phyloP scores from a whole-genome alignment of 306 rosid species.

The Datisca glomerata region DNA sequence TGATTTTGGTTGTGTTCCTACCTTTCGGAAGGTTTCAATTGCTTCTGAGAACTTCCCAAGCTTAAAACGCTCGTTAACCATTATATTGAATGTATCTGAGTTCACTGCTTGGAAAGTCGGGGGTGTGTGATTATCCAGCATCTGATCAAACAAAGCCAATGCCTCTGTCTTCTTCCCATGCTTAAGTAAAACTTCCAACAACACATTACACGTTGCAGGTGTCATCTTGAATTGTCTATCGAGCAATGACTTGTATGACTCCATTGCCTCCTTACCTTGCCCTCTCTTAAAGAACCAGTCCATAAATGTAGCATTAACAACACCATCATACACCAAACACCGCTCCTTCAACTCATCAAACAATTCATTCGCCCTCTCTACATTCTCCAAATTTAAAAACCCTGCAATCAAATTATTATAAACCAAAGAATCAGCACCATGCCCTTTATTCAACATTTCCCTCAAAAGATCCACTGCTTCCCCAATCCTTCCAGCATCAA shows the following conservation, averaged over 20 bases:
- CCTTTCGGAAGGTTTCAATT: slow-evolving; percentile 60
- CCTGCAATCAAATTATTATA: slow-evolving; percentile 65
- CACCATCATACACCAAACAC: slow-evolving; percentile 87
- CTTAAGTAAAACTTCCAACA: slow-evolving; percentile 64
- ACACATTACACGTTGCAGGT: slow-evolving; percentile 84
- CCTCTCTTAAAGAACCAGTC: slow-evolving; percentile 69
- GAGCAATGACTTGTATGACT: slow-evolving; percentile 57
- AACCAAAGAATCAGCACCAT: slow-evolving; percentile 86
- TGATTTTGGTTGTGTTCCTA: slow-evolving; percentile 56
- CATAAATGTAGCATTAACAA: slow-evolving; percentile 77
- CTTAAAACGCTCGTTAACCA: slow-evolving; percentile 83
- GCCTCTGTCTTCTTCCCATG: slow-evolving; percentile 46
- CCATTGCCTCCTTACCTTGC: slow-evolving; percentile 74
- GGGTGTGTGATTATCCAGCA: slow-evolving; percentile 86
- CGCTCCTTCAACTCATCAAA: slow-evolving; percentile 89
- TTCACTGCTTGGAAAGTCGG: slow-evolving; percentile 84
- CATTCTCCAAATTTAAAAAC: slow-evolving; percentile 49
- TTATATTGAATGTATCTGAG: slow-evolving; percentile 71
- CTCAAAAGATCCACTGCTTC: slow-evolving; percentile 79
- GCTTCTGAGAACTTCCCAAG: slow-evolving; percentile 46
- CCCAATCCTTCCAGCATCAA: slow-evolving; percentile 42
- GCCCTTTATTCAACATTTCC: slow-evolving; percentile 80
- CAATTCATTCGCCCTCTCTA: slow-evolving; percentile 75
- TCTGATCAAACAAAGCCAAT: slow-evolving; percentile 53
- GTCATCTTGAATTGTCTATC: slow-evolving; percentile 64